Percentiles rank a stretch among this genome's conserved stretches.
Evolutionary conservation across 169 alveolate genomes (phyloP).

Genomic region (Eimeria sp.): DNA sequence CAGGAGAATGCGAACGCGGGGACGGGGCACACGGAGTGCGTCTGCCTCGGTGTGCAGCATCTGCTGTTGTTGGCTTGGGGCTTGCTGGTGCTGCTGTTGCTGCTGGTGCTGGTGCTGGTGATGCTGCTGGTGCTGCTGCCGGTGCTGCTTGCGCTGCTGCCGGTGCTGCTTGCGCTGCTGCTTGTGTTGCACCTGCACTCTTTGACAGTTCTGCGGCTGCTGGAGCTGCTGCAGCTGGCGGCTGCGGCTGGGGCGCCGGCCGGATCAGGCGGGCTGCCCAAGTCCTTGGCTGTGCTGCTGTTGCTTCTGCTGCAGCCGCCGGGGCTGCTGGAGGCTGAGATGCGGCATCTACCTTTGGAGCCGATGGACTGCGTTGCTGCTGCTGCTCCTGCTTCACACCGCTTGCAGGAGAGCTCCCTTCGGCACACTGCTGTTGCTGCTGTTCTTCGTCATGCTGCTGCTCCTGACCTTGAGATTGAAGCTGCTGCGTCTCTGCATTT

Average conservation of each 20-base stretch:
- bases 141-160: constrained; percentile 39
- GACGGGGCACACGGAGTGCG: constrained; percentile 43
- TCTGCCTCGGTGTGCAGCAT: constrained; percentile 29
- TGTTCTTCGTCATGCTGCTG: background rate
- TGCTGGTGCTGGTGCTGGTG: background rate
- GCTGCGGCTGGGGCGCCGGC: constrained; percentile 53
- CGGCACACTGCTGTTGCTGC: constrained; percentile 11
- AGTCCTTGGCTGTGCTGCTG: constrained; percentile 33
- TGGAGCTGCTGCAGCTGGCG: constrained; percentile 55
- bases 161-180: constrained; percentile 7
- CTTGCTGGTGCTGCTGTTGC: background rate
- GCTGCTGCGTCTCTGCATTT: constrained; percentile 3
- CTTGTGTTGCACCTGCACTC: background rate
- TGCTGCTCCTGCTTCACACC: constrained; percentile 21
- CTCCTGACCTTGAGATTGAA: background rate
- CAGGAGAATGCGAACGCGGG: constrained; percentile 30
- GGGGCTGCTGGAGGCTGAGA: constrained; percentile 5
- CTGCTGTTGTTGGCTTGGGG: background rate
- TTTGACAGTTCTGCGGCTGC: background rate
- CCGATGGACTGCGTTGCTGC: background rate
- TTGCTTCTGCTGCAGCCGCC: constrained; percentile 14
- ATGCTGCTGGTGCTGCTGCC: background rate
- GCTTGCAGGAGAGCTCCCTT: background rate
- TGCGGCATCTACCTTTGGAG: background rate
- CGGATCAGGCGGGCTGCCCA: constrained; percentile 37